Conservation (phyloP, 257 asterid species). For the Ballota nigra region DNA sequence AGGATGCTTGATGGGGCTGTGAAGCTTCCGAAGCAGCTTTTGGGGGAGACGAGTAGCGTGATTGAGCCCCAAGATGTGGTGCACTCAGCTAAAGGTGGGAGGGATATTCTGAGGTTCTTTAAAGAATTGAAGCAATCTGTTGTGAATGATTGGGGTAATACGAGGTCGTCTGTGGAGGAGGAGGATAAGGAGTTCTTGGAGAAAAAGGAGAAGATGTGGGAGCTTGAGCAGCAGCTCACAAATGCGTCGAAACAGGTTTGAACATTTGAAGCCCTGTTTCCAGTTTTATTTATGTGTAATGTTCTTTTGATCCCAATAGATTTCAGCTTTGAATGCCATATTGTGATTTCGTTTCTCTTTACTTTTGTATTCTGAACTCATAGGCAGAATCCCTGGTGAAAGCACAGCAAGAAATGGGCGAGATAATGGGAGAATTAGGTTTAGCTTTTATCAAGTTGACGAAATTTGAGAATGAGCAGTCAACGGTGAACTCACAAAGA, state of each 20-base stretch:
- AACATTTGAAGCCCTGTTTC: slow-evolving; percentile 1
- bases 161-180: slow-evolving; percentile 66
- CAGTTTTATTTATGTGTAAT: neutral
- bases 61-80: slow-evolving; percentile 83
- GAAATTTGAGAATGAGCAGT: slow-evolving; percentile 84
- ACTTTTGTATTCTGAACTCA: slow-evolving; percentile 23
- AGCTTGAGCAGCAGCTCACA: slow-evolving; percentile 83
- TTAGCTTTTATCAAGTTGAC: slow-evolving; percentile 78
- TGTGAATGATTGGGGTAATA: slow-evolving; percentile 80
- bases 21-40: slow-evolving; percentile 84
- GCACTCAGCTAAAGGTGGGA: slow-evolving; percentile 90
- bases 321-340: slow-evolving; percentile 8
- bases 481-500: slow-evolving; percentile 57
- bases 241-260: slow-evolving; percentile 77
- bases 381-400: slow-evolving; percentile 90
- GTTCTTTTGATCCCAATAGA: slow-evolving; percentile 11
- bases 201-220: slow-evolving; percentile 68
- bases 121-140: slow-evolving; percentile 96
- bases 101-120: slow-evolving; percentile 85
- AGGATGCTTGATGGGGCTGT: slow-evolving; percentile 94
- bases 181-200: slow-evolving; percentile 86
- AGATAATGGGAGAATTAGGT: slow-evolving; percentile 89
- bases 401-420: slow-evolving; percentile 89
- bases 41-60: slow-evolving; percentile 70
- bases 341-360: slow-evolving; percentile 7